Base-by-base conservation (phyloP, 345 rosid species). In the Turritis glabra region DNA sequence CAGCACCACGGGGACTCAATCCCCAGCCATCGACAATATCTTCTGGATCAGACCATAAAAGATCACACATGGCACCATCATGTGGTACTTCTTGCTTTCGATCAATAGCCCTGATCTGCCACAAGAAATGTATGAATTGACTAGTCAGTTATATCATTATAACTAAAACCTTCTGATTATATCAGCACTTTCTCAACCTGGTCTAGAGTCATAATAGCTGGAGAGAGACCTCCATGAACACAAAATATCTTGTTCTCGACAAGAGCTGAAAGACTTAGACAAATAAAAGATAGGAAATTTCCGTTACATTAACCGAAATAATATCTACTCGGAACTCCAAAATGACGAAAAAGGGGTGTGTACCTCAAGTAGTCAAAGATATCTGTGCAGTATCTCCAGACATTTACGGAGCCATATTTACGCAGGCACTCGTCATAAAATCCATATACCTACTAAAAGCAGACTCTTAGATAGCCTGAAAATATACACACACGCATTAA, bases 1-100 rank as follows among this genome's bases (percentile, higher is more conserved):
- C 93, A 21, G 97, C 98, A 73, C 98, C 97, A 26, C 96, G 90
- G 3, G 98, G 98, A 72, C 98, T 93, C 85, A 91, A 73, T 21
- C 97, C 92, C 98, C 98, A 93, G n/a, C 93, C 97, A 74, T 93
- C 98, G 0, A 93, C 94, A 11, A 81, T 83, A 77, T 93, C 97
- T 83, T 93, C 98, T 53, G 97, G 98, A 81, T 93, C 98, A 67
- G 96, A 93, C 96, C 97, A 93, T 29, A 93, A 67, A 57, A 93
- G 92, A 60, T 93, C 97, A 82, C 98, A 93, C 98, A 93, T 93
- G 61, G 90, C 97, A 73, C 98, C 98, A 77, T 93, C 97, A 70
- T 90, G 98, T 71, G 98, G 98, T 47, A 93, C 98, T 86, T 91
- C 97, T 87, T 91, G 97, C 80, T 93, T 93, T 41, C 92, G 80